Evolutionary conservation across 2,329 filamentous ascomycete species (phyloP).

Genomic region (Mycogone perniciosa): DNA sequence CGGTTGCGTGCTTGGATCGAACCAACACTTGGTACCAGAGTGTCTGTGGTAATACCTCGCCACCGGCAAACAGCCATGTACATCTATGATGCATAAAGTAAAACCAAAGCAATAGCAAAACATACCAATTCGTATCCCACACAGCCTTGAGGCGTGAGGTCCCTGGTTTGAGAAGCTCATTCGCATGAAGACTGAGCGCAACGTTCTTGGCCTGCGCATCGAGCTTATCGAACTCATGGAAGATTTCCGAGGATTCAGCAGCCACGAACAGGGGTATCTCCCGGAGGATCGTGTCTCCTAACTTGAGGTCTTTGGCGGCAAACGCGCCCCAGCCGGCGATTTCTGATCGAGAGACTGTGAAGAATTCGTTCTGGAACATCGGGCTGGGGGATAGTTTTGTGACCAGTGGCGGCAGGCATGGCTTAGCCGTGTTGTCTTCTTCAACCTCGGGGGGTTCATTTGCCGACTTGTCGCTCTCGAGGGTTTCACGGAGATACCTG

Average conservation of each 20-base stretch:
- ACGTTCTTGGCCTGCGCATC: conserved; percentile 23
- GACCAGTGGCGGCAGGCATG: not conserved
- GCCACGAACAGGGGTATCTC: conserved; percentile 39
- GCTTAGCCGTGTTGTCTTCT: not conserved
- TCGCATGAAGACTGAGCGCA: conserved; percentile 34
- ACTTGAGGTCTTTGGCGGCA: conserved; percentile 32
- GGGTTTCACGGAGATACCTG: no score
- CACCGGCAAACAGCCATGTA: no score
- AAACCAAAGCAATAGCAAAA: not conserved
- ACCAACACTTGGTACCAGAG: not conserved
- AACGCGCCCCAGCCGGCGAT: conserved; percentile 44
- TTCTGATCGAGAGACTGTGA: conserved; percentile 35
- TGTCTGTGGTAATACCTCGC: not conserved
- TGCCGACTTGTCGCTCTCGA: no score
- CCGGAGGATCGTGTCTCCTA: conserved; percentile 35
- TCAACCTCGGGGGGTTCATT: not conserved
- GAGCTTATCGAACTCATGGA: conserved; percentile 32
- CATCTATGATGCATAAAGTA: no score
- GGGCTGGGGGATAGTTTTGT: conserved; percentile 3
- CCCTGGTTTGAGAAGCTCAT: conserved; percentile 23
- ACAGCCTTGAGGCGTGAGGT: conserved; percentile 29
- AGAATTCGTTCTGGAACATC: conserved; percentile 33
- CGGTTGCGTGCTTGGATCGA: not conserved
- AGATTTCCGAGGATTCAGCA: conserved; percentile 19
- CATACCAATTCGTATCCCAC: conserved; percentile 43